phyloP scores from a whole-genome alignment of 257 asterid species.

The Solanum sparsipilum region DNA sequence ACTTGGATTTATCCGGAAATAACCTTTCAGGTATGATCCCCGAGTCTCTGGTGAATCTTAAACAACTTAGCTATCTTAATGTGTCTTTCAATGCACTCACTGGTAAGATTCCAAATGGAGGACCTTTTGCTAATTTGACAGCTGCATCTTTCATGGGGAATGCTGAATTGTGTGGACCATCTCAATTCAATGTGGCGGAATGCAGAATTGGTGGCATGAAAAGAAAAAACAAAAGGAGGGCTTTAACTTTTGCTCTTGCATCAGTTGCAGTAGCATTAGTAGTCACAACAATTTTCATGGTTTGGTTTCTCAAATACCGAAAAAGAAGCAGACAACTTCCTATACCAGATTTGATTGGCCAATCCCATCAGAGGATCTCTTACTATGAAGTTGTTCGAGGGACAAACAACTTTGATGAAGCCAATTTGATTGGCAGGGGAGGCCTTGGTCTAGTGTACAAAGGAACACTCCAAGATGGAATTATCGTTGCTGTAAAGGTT shows the following conservation, averaged over 20 bases:
- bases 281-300: not conserved
- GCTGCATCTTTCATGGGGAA: conserved; percentile 1
- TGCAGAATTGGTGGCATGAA: not conserved
- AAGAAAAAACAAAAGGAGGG: not conserved
- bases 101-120: conserved; percentile 2
- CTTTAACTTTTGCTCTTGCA: not conserved
- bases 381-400: conserved; percentile 1
- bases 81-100: conserved; percentile 1
- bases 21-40: not conserved
- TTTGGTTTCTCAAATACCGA: not conserved
- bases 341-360: not conserved
- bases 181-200: not conserved
- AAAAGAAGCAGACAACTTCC: not conserved
- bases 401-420: conserved; percentile 1
- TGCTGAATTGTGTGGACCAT: not conserved
- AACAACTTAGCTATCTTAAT: not conserved
- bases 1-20: not conserved
- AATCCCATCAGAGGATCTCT: not conserved
- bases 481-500: not conserved
- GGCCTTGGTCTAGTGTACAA: not conserved
- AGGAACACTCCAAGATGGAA: not conserved
- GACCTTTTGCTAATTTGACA: not conserved
- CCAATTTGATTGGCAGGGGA: conserved; percentile 6
- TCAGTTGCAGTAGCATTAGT: not conserved
- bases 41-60: not conserved